These are phyloP conservation scores for Pichia sp. DNA, from an alignment of 1,139 yeast species.

Conservation along the genomic window DNA sequence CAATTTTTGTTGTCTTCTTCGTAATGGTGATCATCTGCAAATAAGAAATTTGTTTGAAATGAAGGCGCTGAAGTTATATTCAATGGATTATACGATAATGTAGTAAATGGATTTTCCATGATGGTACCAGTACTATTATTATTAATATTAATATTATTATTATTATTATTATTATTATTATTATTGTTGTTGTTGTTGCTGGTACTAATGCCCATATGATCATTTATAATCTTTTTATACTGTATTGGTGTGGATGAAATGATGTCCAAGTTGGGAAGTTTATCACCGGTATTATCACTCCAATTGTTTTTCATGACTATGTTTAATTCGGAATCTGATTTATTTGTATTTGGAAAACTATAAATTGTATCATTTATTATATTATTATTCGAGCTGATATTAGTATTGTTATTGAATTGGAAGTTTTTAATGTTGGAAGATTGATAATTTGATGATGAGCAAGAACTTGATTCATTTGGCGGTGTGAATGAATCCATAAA, in stretches of 20 bases:
- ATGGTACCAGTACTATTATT: neutral
- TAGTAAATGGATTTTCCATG: neutral
- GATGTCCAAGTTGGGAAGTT: too few relatives aligned
- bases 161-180: neutral
- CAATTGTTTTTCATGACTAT: neutral
- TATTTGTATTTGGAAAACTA: conserved; percentile 2
- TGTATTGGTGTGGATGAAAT: neutral
- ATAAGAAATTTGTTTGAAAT: conserved; percentile 18
- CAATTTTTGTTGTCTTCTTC: too few relatives aligned
- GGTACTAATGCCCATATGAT: too few relatives aligned
- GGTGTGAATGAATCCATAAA: conserved; percentile 6
- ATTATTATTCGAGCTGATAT: neutral
- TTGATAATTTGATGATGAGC: neutral
- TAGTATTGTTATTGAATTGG: neutral
- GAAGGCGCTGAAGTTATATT: conserved; percentile 22
- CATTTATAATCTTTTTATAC: neutral
- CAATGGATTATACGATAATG: neutral
- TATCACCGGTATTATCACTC: neutral
- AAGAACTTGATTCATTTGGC: conserved; percentile 8
- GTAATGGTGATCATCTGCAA: neutral
- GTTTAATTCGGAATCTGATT: conserved; percentile 7
- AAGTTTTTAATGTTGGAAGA: neutral
- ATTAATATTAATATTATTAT: neutral
- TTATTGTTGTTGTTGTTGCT: too few relatives aligned
- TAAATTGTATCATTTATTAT: neutral